These are phyloP conservation scores for Chiua sp. DNA, from an alignment of 1,284 basidiomycete genomes.

Conservation along the genomic window DNA sequence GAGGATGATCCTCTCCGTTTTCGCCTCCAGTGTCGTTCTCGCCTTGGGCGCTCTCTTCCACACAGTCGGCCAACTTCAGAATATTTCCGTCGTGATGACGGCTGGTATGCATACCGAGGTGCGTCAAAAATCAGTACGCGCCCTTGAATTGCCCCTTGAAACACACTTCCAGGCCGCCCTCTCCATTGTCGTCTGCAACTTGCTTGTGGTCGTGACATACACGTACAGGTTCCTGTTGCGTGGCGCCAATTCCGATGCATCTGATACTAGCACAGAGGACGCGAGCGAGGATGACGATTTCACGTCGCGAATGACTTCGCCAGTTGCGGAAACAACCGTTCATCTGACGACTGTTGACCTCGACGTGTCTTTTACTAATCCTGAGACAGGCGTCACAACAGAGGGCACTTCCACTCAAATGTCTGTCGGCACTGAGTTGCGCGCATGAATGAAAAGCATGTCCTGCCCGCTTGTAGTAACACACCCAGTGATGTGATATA, in stretches of 20 bases:
- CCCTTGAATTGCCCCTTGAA: not conserved
- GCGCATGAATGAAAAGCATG: no score
- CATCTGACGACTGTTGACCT: slow-evolving; percentile 9
- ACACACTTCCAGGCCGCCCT: slow-evolving; percentile 12
- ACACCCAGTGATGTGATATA: no score
- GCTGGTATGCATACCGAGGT: slow-evolving; percentile 25
- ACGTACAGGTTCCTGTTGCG: slow-evolving; percentile 19
- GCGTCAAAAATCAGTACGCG: not conserved
- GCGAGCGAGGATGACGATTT: slow-evolving; percentile 15
- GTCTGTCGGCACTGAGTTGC: no score
- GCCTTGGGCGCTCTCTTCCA: slow-evolving; percentile 27
- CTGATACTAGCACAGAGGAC: not conserved
- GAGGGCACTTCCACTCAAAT: not conserved
- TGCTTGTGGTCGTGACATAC: slow-evolving; percentile 32
- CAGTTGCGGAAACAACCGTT: no score
- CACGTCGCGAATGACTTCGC: no score
- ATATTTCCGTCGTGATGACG: slow-evolving; percentile 2
- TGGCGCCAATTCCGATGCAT: not conserved
- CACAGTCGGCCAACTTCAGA: slow-evolving; percentile 17
- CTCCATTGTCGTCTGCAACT: slow-evolving; percentile 31
- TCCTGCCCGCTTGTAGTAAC: no score
- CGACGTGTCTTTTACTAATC: not conserved
- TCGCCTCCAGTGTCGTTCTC: slow-evolving; percentile 25
- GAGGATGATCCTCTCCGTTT: slow-evolving; percentile 33
- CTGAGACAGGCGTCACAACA: not conserved